phyloP scores from a whole-genome alignment of 2,329 filamentous ascomycete species.

The Madurella mycetomatis region DNA sequence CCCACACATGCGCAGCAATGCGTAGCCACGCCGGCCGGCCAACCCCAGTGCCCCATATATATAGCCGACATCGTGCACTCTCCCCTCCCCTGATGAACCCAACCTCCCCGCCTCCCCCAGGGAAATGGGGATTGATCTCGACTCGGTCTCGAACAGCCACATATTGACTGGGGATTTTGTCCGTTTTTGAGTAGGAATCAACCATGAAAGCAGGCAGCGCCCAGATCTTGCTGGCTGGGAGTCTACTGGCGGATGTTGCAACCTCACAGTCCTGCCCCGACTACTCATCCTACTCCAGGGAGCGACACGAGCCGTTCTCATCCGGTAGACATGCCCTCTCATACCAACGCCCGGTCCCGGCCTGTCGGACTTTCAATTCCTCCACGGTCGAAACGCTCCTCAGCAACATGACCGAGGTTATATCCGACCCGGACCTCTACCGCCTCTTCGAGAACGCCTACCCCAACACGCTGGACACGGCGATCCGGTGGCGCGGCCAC shows the following conservation, averaged over 20 bases:
- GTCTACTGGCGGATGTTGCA: background rate
- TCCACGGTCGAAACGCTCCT: constrained; percentile 73
- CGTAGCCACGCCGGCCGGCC: background rate
- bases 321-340: constrained; percentile 71
- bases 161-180: too few species aligned
- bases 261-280: constrained; percentile 51
- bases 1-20: background rate
- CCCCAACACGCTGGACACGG: constrained; percentile 72
- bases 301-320: constrained; percentile 66
- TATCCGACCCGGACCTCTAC: constrained; percentile 72
- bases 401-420: constrained; percentile 59
- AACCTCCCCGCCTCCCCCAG: background rate
- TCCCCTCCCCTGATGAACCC: background rate
- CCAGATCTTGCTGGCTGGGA: background rate
- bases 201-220: background rate
- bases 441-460: constrained; percentile 68
- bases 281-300: constrained; percentile 56
- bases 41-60: background rate
- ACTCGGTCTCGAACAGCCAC: too few species aligned
- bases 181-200: too few species aligned
- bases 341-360: constrained; percentile 69
- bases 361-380: constrained; percentile 78
- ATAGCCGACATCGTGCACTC: background rate
- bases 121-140: too few species aligned
- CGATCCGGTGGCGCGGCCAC: constrained; percentile 63